Conservation (phyloP, 2,329 filamentous ascomycete species). For the Beauveria australis region DNA sequence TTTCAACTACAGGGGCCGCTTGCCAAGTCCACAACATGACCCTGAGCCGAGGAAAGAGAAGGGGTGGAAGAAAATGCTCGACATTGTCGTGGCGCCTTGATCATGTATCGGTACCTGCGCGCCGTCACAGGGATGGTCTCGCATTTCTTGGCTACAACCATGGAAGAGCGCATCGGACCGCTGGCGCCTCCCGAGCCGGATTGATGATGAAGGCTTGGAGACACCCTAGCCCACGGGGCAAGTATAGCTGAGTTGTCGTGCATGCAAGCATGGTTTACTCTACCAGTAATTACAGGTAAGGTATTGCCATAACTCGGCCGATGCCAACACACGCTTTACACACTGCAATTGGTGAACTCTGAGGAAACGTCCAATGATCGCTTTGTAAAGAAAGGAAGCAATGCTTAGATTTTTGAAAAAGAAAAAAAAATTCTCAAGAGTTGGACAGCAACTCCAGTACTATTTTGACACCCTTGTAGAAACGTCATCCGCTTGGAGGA, state of each 20-base stretch:
- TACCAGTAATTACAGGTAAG: too few relatives aligned
- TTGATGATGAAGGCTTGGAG: background rate
- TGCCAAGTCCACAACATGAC: too few relatives aligned
- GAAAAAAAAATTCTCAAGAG: background rate
- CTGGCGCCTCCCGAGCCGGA: background rate
- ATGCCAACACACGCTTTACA: too few relatives aligned
- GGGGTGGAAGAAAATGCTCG: background rate
- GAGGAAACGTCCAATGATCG: too few relatives aligned
- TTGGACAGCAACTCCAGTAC: background rate
- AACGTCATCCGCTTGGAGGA: too few relatives aligned
- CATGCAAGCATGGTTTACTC: background rate
- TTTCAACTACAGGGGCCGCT: background rate
- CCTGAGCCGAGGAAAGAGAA: background rate
- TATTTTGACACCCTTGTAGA: background rate
- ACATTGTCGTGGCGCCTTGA: background rate
- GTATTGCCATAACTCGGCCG: too few relatives aligned
- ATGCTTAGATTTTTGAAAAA: background rate
- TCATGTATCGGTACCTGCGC: background rate
- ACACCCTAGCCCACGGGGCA: background rate
- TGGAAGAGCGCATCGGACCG: background rate
- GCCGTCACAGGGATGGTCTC: background rate
- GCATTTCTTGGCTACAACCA: background rate
- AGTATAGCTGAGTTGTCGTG: too few relatives aligned
- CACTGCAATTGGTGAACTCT: too few relatives aligned
- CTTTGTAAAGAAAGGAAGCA: background rate